Evolutionary conservation across 495 filamentous ascomycete genomes (phyloP), one percentile per base, ranked within the genome.

Genomic region (Penicillium subrubescens): DNA sequence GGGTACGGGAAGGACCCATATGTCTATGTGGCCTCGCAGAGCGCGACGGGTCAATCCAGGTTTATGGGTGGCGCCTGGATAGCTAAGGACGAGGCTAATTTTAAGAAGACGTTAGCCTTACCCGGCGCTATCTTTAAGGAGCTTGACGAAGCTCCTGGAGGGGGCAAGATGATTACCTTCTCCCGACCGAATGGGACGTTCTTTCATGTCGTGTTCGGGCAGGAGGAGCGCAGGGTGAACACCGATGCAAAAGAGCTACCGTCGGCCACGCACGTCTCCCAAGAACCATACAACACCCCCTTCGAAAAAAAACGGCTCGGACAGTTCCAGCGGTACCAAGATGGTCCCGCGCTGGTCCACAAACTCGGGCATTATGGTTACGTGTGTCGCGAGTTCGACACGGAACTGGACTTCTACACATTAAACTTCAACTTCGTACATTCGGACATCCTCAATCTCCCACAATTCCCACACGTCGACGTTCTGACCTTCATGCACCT

Each of bases 321-420:
- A 37, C 25, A 57, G 7, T 73, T 73, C 59, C 69, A 73, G 41
- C 59, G 71, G 1, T 71, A 19, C 87, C 89, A 8, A 83, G 50
- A 60, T 25, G 86, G 88, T 2, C 88, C 89, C 0, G 87, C 88
- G 2, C 82, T 85, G 3, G 79, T 91, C 3, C 87, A 90, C 77
- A 90, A 90, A 74, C 79, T 91, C 0, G 88, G 89, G 17, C 89
- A 91, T 74, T 89, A 87, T 65, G 89, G 89, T 46, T 84, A 84
- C 67, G 84, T 89, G 15, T 58, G 54, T 25, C 83, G 80, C 57
- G 73, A 88, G 63, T 90, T 87, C 67, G 79, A 81, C 27, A 75
- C 77, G 52, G 77, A 83, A 35, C 72, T 85, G 57, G 75, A 84
- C 17, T 92, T 88, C 71, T 92, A 89, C 73, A 83, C 81, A 10